These are phyloP conservation scores for Moesziomyces sp. DNA, from an alignment of 1,284 basidiomycete species.

Conservation along the genomic window DNA sequence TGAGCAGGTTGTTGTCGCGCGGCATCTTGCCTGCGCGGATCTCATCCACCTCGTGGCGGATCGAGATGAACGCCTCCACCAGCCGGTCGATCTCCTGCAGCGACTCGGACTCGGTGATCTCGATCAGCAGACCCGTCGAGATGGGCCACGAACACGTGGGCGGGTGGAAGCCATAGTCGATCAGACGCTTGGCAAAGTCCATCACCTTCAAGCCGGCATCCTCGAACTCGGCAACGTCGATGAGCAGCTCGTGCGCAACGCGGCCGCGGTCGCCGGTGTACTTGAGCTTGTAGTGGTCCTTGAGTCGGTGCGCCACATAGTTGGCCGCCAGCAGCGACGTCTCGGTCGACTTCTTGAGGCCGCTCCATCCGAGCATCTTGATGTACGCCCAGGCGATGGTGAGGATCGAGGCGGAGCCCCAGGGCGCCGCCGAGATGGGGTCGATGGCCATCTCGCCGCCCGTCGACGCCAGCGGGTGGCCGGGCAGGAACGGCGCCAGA, in stretches of 20 bases:
- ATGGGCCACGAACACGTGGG: conserved; percentile 67
- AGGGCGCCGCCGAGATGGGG: conserved; percentile 90
- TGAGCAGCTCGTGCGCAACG: conserved; percentile 93
- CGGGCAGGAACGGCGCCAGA: conserved; percentile 91
- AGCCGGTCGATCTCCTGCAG: conserved; percentile 73
- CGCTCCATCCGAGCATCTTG: conserved; percentile 89
- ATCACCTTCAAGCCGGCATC: conserved; percentile 86
- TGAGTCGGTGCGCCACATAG: conserved; percentile 91
- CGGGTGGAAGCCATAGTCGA: conserved; percentile 70
- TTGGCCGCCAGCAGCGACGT: conserved; percentile 92
- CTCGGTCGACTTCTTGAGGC: conserved; percentile 85
- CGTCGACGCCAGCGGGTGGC: conserved; percentile 81
- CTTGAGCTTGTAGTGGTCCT: conserved; percentile 85
- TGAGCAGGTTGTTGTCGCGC: conserved; percentile 77
- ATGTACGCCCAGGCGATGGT: conserved; percentile 90
- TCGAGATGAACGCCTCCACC: conserved; percentile 96
- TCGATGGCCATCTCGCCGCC: conserved; percentile 81
- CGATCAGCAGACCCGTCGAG: conserved; percentile 64
- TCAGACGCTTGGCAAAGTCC: conserved; percentile 94
- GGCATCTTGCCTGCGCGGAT: conserved; percentile 82
- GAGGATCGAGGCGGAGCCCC: conserved; percentile 92
- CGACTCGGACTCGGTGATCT: conserved; percentile 65
- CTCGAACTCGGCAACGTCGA: conserved; percentile 94
- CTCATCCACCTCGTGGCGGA: conserved; percentile 89
- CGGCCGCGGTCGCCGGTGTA: conserved; percentile 90